phyloP scores from a whole-genome alignment of 192 early-diverging fungal species.

The Helicostylum pulchrum region DNA sequence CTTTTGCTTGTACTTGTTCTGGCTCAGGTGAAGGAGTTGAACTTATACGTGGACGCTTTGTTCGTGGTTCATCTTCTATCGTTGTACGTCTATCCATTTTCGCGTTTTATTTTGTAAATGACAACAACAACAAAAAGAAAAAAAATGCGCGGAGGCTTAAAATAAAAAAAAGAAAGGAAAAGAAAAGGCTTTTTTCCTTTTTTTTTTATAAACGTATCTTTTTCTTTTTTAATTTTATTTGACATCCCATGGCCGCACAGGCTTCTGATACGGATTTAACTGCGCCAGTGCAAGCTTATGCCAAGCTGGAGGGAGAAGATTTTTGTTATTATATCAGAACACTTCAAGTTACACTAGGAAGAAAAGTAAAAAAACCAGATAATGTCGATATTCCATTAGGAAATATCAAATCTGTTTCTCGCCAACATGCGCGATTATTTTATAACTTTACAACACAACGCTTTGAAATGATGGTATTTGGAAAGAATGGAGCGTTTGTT shows the following conservation, averaged over 20 bases:
- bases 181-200: no score
- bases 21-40: not conserved
- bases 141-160: no score
- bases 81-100: no score
- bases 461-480: slow-evolving; percentile 84
- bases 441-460: slow-evolving; percentile 79
- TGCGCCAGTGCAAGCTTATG: slow-evolving; percentile 81
- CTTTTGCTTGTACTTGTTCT: not conserved
- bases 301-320: slow-evolving; percentile 80
- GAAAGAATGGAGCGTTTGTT: slow-evolving; percentile 85
- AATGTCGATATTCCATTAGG: slow-evolving; percentile 84
- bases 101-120: no score
- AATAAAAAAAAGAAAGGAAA: no score
- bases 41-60: slow-evolving; percentile 20
- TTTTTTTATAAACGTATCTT: no score
- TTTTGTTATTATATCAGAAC: slow-evolving; percentile 84
- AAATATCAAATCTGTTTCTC: slow-evolving; percentile 78
- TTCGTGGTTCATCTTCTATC: slow-evolving; percentile 1
- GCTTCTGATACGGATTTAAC: not conserved
- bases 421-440: slow-evolving; percentile 78
- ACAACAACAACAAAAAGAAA: no score
- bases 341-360: slow-evolving; percentile 72
- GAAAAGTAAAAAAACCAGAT: slow-evolving; percentile 59
- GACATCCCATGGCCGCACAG: no score
- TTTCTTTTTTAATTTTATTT: no score